Evolutionary conservation across 192 early-diverging fungal genomes (phyloP), one percentile per base, ranked within the genome.

Genomic region (Umbelopsis isabellina): DNA sequence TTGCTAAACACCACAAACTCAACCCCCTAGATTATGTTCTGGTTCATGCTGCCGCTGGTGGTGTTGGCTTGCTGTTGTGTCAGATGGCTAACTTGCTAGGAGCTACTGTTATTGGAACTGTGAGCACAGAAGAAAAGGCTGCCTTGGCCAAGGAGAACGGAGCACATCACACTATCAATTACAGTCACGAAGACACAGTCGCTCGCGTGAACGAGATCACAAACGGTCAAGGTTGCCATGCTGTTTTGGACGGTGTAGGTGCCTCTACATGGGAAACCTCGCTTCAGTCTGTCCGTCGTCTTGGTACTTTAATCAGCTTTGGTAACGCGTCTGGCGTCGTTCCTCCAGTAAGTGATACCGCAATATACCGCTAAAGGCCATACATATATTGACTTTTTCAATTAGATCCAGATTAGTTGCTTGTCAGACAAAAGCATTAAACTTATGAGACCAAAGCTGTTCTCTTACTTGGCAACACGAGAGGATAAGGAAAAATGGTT

Each of bases 191-290:
- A 55, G 80, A 87, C 50, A 79, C 94, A 2, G 74, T 84, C 0
- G 81, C 83, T 30, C 80, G 88, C 30, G 92, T 98, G 45, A 86
- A 84, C 71, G 79, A 84, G 53, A 86, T 98, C 41, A 94, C 94
- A 0, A 76, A 80, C 45, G 87, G 87, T 41, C 73, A 88, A 51
- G 94, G 94, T 18, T 91, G 91, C 18, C 85, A 94, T 47, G 93
- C 84, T 21, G 93, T 94, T 30, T 93, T 86, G 70, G 97, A 98
- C 71, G 92, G 95, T 37, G 91, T 98, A n/a, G 97, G 97, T n/a
- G 91, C 90, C 71, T 75, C 87, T 3, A 96, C 95, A 0, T 98
- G 93, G 75, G 88, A 91, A 48, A 83, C 80, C 5, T 91, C 90
- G 16, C 75, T 96, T 10, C 77, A 84, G 15, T 89, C 83, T 22